A percentile compares a stretch with the other conserved stretches of the same genome.
These are phyloP conservation scores for Apophysomyces elegans DNA, from an alignment of 371 early-diverging fungal genomes.

Conservation along the genomic window DNA sequence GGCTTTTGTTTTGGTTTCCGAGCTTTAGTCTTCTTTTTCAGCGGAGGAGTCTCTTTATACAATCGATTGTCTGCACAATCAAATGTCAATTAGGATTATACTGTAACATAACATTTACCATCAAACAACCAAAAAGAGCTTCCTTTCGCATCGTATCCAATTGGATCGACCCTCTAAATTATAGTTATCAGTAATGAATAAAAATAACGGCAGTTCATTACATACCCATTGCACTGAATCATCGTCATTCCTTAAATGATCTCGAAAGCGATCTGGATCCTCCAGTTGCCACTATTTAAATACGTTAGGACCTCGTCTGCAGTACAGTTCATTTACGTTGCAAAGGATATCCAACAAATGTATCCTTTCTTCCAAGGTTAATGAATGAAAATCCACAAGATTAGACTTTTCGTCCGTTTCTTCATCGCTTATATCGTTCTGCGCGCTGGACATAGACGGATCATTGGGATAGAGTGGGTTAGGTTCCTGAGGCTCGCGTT, in stretches of 20 bases:
- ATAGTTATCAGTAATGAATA: neutral
- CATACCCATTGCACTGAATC: slow-evolving; percentile 70
- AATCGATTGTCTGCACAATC: slow-evolving; percentile 64
- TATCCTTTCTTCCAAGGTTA: slow-evolving; percentile 51
- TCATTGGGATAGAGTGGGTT: slow-evolving; percentile 32
- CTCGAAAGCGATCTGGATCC: slow-evolving; percentile 66
- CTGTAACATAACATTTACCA: slow-evolving; percentile 42
- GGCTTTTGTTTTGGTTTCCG: slow-evolving; percentile 19
- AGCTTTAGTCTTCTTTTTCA: slow-evolving; percentile 32
- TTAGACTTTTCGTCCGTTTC: slow-evolving; percentile 8
- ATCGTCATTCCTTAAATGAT: slow-evolving; percentile 58
- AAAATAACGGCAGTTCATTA: neutral
- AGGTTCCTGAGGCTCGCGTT: slow-evolving; percentile 33
- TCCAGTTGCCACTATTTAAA: slow-evolving; percentile 69
- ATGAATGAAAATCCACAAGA: slow-evolving; percentile 37
- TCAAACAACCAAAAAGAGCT: slow-evolving; percentile 81
- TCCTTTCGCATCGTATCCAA: slow-evolving; percentile 71
- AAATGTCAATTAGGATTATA: neutral
- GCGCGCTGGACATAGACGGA: neutral
- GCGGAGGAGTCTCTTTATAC: slow-evolving; percentile 58
- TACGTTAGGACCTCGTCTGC: slow-evolving; percentile 17
- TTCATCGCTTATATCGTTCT: slow-evolving; percentile 7
- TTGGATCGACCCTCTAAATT: slow-evolving; percentile 71
- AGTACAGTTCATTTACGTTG: slow-evolving; percentile 31
- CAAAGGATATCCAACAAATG: slow-evolving; percentile 52